Base-by-base conservation (phyloP, 2,329 filamentous ascomycete genomes). In the Amauroascus verrucosus region DNA sequence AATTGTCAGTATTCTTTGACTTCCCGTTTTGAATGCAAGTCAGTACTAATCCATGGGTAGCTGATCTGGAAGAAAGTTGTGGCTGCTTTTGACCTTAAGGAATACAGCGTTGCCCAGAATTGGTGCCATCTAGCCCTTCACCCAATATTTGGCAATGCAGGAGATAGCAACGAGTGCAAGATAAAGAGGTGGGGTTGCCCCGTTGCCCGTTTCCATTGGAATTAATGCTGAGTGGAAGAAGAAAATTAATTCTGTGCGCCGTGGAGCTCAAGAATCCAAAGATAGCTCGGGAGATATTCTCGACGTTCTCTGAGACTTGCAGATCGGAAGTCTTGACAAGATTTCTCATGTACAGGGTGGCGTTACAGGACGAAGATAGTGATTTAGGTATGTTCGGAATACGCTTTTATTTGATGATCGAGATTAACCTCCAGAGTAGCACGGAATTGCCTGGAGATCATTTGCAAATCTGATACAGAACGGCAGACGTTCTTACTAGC, bases 61-160 rank as follows among this genome's bases (percentile, higher is more conserved):
- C 67, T 95, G 2, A 70, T 95, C 2, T 96, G 89, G 88, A 93
- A 88, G 67, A 79, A 77, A 24, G 74, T 86, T n/a, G 85, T 89
- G 50, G 68, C 73, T 0, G 72, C 74, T 13, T 81, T 79, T 57
- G 69, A 69, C 1, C 74, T 78, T 30, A 71, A 75, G 1, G 69
- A 80, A 14, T 78, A 77, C 52, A 70, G 75, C 1, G 59, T 73
- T 13, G 78, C 84, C 1, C 78, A 84, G 57, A 68, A 72, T 48
- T 96, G 88, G 88, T 94, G 87, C 61, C 74, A 68, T 6, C 64
- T 88, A 16, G 83, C 85, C 0, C 72, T 85, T 11, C 83, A 89
- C 62, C 65, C 72, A 0, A 62, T 87, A 0, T 89, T 96, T 58
- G 70, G 76, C 11, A 79, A 79, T 48, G 78, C 80, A 20, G 84